phyloP scores from a whole-genome alignment of 2,329 filamentous ascomycete species.

The Penicillium sp. region DNA sequence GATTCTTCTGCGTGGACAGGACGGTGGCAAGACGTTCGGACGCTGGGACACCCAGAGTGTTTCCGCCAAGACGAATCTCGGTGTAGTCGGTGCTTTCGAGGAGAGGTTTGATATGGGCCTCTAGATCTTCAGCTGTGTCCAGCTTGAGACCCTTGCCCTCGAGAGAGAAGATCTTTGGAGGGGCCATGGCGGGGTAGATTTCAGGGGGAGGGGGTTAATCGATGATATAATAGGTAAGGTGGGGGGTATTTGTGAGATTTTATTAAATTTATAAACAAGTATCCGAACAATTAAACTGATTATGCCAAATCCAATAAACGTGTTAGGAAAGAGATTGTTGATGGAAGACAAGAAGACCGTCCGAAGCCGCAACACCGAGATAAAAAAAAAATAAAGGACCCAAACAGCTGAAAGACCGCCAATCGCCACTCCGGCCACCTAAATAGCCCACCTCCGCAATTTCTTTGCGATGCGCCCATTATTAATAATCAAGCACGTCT shows the following conservation, averaged over 20 bases:
- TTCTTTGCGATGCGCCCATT: constrained; percentile 12
- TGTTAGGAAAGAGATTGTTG: constrained; percentile 8
- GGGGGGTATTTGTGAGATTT: no score
- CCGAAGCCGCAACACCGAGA: constrained; percentile 7
- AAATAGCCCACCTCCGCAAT: constrained; percentile 27
- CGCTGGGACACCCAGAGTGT: constrained; percentile 89
- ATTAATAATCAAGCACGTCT: constrained; percentile 29
- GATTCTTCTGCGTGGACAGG: constrained; percentile 79
- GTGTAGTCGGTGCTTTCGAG: constrained; percentile 71
- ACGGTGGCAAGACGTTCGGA: constrained; percentile 84
- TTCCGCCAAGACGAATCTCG: constrained; percentile 85
- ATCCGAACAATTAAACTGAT: constrained; percentile 1
- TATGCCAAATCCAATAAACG: constrained; percentile 7
- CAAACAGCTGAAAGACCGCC: constrained; percentile 9
- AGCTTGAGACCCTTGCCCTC: constrained; percentile 93
- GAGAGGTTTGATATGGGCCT: constrained; percentile 79
- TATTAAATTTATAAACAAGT: constrained; percentile 1
- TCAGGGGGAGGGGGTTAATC: constrained; percentile 25
- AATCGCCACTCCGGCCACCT: constrained; percentile 26
- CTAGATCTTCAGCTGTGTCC: constrained; percentile 83
- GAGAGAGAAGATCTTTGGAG: constrained; percentile 74
- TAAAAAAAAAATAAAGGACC: constrained; percentile 23
- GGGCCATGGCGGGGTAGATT: constrained; percentile 55
- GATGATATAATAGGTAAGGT: not conserved
- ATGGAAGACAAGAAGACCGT: not conserved